These are phyloP conservation scores for Melanomma pulvis-pyrius DNA, from an alignment of 495 filamentous ascomycete genomes.

Conservation along the genomic window DNA sequence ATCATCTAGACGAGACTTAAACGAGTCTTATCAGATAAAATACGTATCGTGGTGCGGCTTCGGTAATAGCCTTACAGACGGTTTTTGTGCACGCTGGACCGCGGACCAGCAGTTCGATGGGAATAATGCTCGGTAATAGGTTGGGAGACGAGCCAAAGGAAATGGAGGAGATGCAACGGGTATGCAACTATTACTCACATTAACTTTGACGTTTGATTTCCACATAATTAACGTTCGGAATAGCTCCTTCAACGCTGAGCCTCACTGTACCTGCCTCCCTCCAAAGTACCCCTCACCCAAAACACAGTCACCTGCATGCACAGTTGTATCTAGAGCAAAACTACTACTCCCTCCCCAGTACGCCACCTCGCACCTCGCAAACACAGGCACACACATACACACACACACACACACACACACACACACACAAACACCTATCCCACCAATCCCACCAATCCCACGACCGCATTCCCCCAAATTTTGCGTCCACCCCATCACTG, in stretches of 20 bases:
- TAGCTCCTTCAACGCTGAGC: neutral
- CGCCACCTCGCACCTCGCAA: neutral
- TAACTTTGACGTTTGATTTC: neutral
- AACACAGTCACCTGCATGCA: neutral
- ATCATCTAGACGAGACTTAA: neutral
- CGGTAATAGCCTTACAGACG: conserved; percentile 13
- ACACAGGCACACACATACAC: too few species aligned
- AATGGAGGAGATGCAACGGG: neutral
- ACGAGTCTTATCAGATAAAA: conserved; percentile 7
- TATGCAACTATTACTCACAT: neutral
- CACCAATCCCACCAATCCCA: neutral
- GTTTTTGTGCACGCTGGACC: neutral
- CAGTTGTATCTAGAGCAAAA: too few species aligned
- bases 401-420: too few species aligned
- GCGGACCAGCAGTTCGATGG: neutral
- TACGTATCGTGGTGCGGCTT: neutral
- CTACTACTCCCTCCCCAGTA: neutral
- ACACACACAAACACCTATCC: too few species aligned
- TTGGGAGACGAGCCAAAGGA: neutral
- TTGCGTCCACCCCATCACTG: neutral
- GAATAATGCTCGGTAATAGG: neutral
- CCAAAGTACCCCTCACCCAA: neutral
- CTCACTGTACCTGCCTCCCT: neutral
- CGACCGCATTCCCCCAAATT: neutral
- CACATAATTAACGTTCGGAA: neutral